Conservation (phyloP, 257 asterid species). For the Thymus quinquecostatus region DNA sequence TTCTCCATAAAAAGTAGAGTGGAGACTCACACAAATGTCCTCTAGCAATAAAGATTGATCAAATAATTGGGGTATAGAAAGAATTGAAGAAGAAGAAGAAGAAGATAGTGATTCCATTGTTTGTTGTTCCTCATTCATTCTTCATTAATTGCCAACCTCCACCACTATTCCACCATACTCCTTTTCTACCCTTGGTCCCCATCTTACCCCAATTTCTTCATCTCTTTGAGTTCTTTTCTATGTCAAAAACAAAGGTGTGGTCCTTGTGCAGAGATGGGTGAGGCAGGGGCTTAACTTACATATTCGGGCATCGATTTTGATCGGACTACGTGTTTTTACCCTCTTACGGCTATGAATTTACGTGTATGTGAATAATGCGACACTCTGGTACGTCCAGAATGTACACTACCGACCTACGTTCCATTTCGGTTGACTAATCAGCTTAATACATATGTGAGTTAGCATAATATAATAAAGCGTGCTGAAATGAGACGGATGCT, state of each 20-base stretch:
- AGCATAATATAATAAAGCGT: no score
- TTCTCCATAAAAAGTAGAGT: slow-evolving; percentile 32
- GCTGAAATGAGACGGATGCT: no score
- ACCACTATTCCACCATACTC: not conserved
- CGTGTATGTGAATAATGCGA: not conserved
- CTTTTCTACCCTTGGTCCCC: slow-evolving; percentile 1
- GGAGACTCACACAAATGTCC: slow-evolving; percentile 39
- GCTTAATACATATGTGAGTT: no score
- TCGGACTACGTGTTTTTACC: not conserved
- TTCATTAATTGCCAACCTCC: not conserved
- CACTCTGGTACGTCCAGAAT: not conserved
- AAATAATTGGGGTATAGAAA: slow-evolving; percentile 13
- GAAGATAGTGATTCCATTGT: slow-evolving; percentile 36
- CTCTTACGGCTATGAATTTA: not conserved
- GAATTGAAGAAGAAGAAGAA: not conserved
- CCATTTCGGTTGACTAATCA: no score
- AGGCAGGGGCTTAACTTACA: not conserved
- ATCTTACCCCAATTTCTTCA: not conserved
- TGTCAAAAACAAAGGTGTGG: not conserved
- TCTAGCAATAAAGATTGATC: slow-evolving; percentile 27
- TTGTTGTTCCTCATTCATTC: not conserved
- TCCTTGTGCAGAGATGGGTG: not conserved
- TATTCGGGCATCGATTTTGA: not conserved
- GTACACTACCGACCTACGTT: not conserved
- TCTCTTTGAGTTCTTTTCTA: not conserved